These are phyloP conservation scores for Waitea zeae DNA, from an alignment of 1,284 basidiomycete genomes.

Conservation along the genomic window DNA sequence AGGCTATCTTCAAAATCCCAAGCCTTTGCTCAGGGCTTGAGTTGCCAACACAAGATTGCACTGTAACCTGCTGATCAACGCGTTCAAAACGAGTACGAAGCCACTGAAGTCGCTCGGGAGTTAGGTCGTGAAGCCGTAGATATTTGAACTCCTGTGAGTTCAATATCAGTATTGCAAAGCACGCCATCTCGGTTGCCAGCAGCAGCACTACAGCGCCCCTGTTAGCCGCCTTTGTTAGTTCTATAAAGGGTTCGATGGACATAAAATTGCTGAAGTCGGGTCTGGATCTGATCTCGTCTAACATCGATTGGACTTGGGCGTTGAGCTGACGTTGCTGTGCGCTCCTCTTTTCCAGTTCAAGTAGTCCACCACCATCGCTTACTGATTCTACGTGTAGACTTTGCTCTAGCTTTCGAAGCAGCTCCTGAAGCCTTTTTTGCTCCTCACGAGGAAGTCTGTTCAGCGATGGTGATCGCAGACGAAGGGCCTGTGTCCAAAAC, in stretches of 20 bases:
- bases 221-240: not conserved
- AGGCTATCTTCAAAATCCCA: not conserved
- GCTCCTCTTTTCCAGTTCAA: not conserved
- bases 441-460: not conserved
- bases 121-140: not conserved
- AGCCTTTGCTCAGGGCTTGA: not conserved
- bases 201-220: not conserved
- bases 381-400: no score
- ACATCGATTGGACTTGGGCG: not conserved
- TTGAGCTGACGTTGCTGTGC: not conserved
- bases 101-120: not conserved
- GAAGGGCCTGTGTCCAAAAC: not conserved
- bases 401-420: not conserved
- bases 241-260: not conserved
- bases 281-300: not conserved
- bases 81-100: not conserved
- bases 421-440: not conserved
- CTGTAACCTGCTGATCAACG: not conserved
- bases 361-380: no score
- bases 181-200: not conserved
- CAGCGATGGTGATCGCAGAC: not conserved
- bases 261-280: not conserved
- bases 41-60: not conserved
- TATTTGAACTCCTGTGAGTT: not conserved
- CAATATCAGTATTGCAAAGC: not conserved